Base-by-base conservation (phyloP, 108 stramenopile genomes). In the Conticribra weissflogii region DNA sequence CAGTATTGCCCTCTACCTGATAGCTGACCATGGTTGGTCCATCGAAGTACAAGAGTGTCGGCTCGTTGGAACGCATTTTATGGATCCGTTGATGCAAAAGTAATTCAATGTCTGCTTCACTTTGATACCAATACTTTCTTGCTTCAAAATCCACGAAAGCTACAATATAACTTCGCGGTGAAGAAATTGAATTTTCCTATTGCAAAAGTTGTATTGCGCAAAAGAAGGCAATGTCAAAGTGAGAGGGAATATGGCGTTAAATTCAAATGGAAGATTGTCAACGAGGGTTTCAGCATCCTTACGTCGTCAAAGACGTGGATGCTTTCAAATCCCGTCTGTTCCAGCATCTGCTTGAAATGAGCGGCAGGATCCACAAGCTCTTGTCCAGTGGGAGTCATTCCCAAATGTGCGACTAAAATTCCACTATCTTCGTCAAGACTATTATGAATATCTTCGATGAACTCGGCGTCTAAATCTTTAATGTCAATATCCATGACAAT, bases 131-230 rank as follows among this genome's bases (percentile, higher is more conserved):
- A 58, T 60, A 51, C 2, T 63, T 24, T 53, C 77, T 62, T 29
- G 56, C 24, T 25, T 59, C 59, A 34, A 15, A 33, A n/a, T 66
- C 36, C 25, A 72, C 72, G 27, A 72, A 67, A 21, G 64, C 65
- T 16, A 78, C 64, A 0, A 78, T 63, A 27, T 72, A 78, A 49
- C 71, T 60, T 71, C 77, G 72, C 0, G 77, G 77, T n/a, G n/a
- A n/a, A n/a, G n/a, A n/a, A n/a, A n/a, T n/a, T n/a, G n/a, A n/a
- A n/a, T n/a, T n/a, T n/a, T n/a, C n/a, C n/a, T n/a, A n/a, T n/a
- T n/a, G n/a, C n/a, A n/a, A n/a, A n/a, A n/a, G n/a, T n/a, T n/a
- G 14, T 9, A 1, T 1, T 36, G 15, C 41, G 2, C 9, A 1
- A 1, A 54, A 15, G 32, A 54, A 36, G 33, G n/a, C 3, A 4